Percentiles rank a stretch among this genome's conserved stretches.
phyloP scores from a whole-genome alignment of 2,329 filamentous ascomycete genomes.

The Graphium sp. region DNA sequence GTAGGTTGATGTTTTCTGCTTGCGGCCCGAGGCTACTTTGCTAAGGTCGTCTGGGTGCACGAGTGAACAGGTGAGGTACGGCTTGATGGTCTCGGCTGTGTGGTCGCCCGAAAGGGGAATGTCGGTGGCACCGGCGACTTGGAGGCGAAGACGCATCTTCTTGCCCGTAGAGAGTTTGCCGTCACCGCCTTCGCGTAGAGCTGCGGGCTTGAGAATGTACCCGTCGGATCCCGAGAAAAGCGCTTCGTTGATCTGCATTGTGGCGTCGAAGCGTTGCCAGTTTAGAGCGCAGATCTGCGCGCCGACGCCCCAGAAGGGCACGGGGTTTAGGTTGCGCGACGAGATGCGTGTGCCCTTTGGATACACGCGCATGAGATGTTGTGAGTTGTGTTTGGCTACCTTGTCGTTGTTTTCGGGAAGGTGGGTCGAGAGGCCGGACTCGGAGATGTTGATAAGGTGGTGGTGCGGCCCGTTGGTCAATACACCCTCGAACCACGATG shows the following conservation, averaged over 20 bases:
- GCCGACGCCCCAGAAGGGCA: conserved; percentile 49
- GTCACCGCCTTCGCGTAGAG: conserved; percentile 36
- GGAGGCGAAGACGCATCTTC: conserved; percentile 34
- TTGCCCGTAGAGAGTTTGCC: conserved; percentile 27
- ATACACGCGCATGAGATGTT: conserved; percentile 53
- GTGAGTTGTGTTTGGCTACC: conserved; percentile 43
- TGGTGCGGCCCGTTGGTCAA: conserved; percentile 42
- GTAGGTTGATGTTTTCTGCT: conserved; percentile 45
- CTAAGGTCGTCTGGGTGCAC: conserved; percentile 36
- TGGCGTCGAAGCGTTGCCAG: conserved; percentile 50
- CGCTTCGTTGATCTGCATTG: conserved; percentile 52
- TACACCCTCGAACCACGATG: conserved; percentile 43
- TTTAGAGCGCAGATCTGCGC: conserved; percentile 56
- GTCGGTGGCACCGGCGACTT: conserved; percentile 44
- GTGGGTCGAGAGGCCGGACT: conserved; percentile 35
- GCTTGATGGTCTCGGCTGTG: conserved; percentile 35
- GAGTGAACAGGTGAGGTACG: conserved; percentile 49
- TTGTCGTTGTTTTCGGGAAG: conserved; percentile 26
- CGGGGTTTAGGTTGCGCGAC: conserved; percentile 44
- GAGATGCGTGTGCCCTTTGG: conserved; percentile 54
- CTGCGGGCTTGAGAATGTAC: conserved; percentile 47
- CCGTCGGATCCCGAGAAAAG: conserved; percentile 49
- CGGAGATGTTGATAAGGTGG: conserved; percentile 54
- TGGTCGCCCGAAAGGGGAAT: conserved; percentile 35
- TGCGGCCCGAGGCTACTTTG: conserved; percentile 29